phyloP scores from a whole-genome alignment of 768 basidiomycete species.

The Phylloporus arenicola region DNA sequence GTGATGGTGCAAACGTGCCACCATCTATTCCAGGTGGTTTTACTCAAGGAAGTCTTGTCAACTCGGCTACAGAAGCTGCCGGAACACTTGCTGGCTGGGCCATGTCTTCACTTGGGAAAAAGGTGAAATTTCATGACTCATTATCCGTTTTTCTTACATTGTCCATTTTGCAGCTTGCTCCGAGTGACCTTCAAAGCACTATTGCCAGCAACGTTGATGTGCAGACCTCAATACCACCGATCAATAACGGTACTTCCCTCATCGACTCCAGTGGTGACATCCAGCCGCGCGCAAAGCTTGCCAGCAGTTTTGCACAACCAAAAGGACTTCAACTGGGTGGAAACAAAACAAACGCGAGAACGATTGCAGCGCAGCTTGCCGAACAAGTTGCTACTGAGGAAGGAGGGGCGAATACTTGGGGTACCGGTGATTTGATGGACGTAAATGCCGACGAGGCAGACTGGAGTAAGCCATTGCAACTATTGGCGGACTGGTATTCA shows the following conservation, averaged over 20 bases:
- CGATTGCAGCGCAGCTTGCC: conserved; percentile 49
- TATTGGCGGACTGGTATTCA: neutral
- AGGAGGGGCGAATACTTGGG: conserved; percentile 56
- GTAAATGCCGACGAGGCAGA: conserved; percentile 90
- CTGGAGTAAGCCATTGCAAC: conserved; percentile 64
- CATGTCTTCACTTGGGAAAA: conserved; percentile 82
- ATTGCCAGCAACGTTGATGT: conserved; percentile 44
- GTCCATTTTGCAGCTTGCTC: conserved; percentile 47
- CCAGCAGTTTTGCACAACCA: conserved; percentile 30
- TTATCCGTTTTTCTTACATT: neutral
- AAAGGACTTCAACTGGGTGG: conserved; percentile 71
- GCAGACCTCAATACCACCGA: conserved; percentile 39
- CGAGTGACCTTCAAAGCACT: conserved; percentile 65
- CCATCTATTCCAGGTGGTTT: conserved; percentile 28
- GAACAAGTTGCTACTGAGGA: conserved; percentile 47
- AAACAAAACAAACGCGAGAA: conserved; percentile 39
- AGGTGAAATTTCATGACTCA: conserved; percentile 38
- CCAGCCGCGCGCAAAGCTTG: conserved; percentile 3
- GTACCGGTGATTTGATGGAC: conserved; percentile 80
- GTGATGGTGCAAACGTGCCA: conserved; percentile 29
- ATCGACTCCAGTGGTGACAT: neutral
- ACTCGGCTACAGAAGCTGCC: conserved; percentile 86
- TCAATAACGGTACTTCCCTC: neutral
- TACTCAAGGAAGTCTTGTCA: conserved; percentile 49
- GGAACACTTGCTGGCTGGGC: conserved; percentile 95